Evolutionary conservation across 805 yeast species (phyloP).

Genomic region (Wickerhamiella spandovensis): DNA sequence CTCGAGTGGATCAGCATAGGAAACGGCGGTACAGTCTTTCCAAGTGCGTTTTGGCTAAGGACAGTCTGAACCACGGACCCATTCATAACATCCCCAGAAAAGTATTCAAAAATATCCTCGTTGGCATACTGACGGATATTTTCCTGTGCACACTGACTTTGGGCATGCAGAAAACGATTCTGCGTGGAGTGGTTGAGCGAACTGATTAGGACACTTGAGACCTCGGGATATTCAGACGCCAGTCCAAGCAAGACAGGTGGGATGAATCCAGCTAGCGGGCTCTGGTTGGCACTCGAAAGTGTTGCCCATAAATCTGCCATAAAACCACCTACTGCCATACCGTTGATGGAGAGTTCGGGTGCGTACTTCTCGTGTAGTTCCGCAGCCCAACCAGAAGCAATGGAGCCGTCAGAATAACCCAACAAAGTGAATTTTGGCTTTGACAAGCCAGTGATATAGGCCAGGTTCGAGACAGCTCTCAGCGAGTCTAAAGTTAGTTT

Average conservation of each 20-base stretch:
- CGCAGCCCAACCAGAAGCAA: conserved; percentile 22
- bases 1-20: conserved; percentile 18
- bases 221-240: conserved; percentile 13
- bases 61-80: conserved; percentile 1
- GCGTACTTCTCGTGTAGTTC: conserved; percentile 18
- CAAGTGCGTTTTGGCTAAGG: conserved; percentile 10
- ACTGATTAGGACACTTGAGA: conserved; percentile 1
- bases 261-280: conserved; percentile 14
- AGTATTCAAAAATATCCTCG: conserved; percentile 13
- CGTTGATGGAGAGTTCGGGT: conserved; percentile 19
- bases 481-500: conserved; percentile 20
- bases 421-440: conserved; percentile 11
- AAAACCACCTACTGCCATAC: conserved; percentile 13
- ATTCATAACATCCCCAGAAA: conserved; percentile 12
- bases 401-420: conserved; percentile 22
- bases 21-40: conserved; percentile 8
- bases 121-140: conserved; percentile 8
- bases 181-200: conserved; percentile 3
- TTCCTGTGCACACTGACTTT: conserved; percentile 9
- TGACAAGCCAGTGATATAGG: conserved; percentile 1
- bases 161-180: background rate
- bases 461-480: conserved; percentile 15
- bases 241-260: conserved; percentile 17
- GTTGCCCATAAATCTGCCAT: conserved; percentile 9
- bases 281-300: conserved; percentile 10